Percentiles rank a stretch among this genome's conserved stretches.
phyloP scores from a whole-genome alignment of 75 land plant genomes.

The Picea sitchensis region DNA sequence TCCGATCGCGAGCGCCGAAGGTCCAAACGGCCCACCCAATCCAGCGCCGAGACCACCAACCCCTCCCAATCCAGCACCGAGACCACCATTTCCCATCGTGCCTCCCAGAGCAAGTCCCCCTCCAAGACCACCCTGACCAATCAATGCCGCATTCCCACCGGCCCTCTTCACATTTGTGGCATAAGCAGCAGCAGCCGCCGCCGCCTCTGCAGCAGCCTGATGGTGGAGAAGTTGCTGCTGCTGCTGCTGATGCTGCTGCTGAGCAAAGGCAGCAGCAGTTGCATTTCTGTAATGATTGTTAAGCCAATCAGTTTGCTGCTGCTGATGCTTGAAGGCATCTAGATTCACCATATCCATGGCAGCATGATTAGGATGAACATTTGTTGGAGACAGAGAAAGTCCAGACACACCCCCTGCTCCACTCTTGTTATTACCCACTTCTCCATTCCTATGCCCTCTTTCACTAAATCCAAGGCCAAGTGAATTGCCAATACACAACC shows the following conservation, averaged over 20 bases:
- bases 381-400: constrained; percentile 7
- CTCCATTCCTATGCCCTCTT: constrained; percentile 16
- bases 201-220: constrained; percentile 10
- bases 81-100: constrained; percentile 9
- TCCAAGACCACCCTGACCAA: constrained; percentile 10
- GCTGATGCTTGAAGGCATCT: constrained; percentile 9
- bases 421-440: constrained; percentile 15
- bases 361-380: constrained; percentile 4
- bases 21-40: constrained; percentile 11
- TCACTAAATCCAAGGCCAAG: constrained; percentile 12
- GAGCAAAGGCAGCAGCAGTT: constrained; percentile 9
- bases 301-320: constrained; percentile 11
- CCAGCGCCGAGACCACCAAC: constrained; percentile 9
- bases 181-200: constrained; percentile 1
- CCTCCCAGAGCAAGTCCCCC: constrained; percentile 4
- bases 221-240: constrained; percentile 8
- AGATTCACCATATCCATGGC: constrained; percentile 10
- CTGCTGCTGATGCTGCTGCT: constrained; percentile 1
- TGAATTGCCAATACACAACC: constrained; percentile 4
- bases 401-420: constrained; percentile 24
- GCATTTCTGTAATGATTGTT: constrained; percentile 10
- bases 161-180: constrained; percentile 9
- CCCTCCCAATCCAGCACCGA: constrained; percentile 8
- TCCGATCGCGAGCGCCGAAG: constrained; percentile 3
- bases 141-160: background rate